These are phyloP conservation scores for Penicillium sp. DNA, from an alignment of 2,329 filamentous ascomycete species.

Conservation along the genomic window DNA sequence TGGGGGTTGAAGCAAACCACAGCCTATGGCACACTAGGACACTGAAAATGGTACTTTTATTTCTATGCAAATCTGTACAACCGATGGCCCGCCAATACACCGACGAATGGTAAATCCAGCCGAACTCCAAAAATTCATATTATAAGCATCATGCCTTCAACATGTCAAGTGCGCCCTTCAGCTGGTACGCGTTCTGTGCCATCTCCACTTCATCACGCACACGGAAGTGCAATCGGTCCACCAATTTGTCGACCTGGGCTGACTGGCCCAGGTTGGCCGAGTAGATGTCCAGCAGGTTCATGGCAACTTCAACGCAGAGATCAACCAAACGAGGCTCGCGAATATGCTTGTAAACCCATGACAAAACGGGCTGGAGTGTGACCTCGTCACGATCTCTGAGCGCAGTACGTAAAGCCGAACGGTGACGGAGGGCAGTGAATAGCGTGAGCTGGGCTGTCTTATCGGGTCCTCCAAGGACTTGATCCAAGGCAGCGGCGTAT, in stretches of 20 bases:
- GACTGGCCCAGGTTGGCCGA: slow-evolving; percentile 74
- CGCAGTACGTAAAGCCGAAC: slow-evolving; percentile 77
- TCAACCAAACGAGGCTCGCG: slow-evolving; percentile 77
- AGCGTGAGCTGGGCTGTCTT: slow-evolving; percentile 70
- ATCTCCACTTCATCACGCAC: slow-evolving; percentile 78
- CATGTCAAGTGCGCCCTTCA: slow-evolving; percentile 85
- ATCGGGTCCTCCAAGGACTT: slow-evolving; percentile 64
- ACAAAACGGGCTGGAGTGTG: slow-evolving; percentile 76
- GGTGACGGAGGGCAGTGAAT: slow-evolving; percentile 80
- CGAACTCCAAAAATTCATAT: slow-evolving; percentile 21
- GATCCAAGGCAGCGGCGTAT: slow-evolving; percentile 76
- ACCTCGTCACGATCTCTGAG: slow-evolving; percentile 78
- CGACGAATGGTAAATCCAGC: slow-evolving; percentile 16
- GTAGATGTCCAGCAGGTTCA: slow-evolving; percentile 84
- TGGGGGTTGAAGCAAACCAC: too few species aligned
- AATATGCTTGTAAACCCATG: slow-evolving; percentile 79
- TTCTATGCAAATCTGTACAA: slow-evolving; percentile 30
- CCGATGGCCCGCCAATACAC: slow-evolving; percentile 28
- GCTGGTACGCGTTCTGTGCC: slow-evolving; percentile 78
- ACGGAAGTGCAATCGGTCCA: slow-evolving; percentile 66
- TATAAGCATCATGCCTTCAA: slow-evolving; percentile 43
- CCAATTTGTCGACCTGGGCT: slow-evolving; percentile 67
- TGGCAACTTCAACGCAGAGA: slow-evolving; percentile 77
- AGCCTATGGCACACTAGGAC: neutral
- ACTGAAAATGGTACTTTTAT: slow-evolving; percentile 16